Evolutionary conservation across 192 early-diverging fungal species (phyloP).

Genomic region (Podila epigama): DNA sequence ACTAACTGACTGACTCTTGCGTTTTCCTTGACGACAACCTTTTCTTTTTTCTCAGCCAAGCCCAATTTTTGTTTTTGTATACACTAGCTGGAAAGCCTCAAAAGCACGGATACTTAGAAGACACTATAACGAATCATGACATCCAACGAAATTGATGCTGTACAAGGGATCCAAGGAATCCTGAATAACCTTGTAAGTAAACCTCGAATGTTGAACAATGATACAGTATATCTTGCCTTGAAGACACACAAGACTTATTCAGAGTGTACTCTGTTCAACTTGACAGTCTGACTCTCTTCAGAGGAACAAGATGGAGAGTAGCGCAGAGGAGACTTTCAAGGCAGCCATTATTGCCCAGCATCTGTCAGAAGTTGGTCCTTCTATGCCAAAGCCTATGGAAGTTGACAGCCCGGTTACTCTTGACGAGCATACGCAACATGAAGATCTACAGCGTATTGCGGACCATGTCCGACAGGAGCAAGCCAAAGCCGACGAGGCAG

Average conservation of each 20-base stretch:
- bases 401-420: neutral
- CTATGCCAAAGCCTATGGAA: constrained; percentile 6
- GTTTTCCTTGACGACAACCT: too few relatives aligned
- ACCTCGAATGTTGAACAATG: neutral
- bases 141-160: constrained; percentile 12
- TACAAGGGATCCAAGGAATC: constrained; percentile 28
- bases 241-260: neutral
- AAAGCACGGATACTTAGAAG: neutral
- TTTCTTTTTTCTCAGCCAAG: too few relatives aligned
- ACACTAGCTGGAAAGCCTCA: neutral
- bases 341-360: constrained; percentile 21
- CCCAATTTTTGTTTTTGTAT: too few relatives aligned
- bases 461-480: constrained; percentile 30
- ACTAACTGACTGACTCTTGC: too few relatives aligned
- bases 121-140: constrained; percentile 2
- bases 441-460: constrained; percentile 38
- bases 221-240: neutral
- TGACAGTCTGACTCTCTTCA: neutral
- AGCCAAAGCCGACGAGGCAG: constrained; percentile 12
- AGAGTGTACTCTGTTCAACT: neutral
- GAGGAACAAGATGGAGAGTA: neutral
- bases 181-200: constrained; percentile 27
- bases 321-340: constrained; percentile 5
- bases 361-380: neutral
- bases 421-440: constrained; percentile 19